Conservation (phyloP, 1,139 yeast genomes). For the Pichia sp. region DNA sequence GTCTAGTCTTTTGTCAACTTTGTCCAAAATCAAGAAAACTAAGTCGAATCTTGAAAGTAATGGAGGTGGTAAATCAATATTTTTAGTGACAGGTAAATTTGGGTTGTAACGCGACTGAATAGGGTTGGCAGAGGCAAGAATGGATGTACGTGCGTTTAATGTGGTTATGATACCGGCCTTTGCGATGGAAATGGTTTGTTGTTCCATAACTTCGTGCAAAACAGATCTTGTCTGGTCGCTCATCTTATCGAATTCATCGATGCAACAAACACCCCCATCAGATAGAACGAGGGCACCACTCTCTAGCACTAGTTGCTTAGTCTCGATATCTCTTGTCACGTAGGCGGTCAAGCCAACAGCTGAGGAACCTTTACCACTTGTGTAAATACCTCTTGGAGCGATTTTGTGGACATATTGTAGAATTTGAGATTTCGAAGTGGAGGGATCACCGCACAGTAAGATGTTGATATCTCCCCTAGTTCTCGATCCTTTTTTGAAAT, state of each 20-base stretch:
- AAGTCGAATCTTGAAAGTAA: constrained; percentile 89
- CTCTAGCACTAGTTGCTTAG: constrained; percentile 88
- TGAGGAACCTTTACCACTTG: constrained; percentile 98
- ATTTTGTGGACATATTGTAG: constrained; percentile 93
- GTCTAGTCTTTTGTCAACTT: constrained; percentile 82
- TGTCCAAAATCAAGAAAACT: constrained; percentile 86
- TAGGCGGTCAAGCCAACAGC: constrained; percentile 99
- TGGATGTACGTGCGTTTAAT: constrained; percentile 90
- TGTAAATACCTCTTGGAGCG: constrained; percentile 96
- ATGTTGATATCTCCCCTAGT: constrained; percentile 95
- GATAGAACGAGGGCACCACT: constrained; percentile 95
- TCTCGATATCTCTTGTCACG: constrained; percentile 89
- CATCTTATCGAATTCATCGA: constrained; percentile 98
- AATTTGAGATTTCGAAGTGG: constrained; percentile 93
- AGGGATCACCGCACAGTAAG: constrained; percentile 94
- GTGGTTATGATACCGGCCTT: constrained; percentile 98
- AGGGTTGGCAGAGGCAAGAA: constrained; percentile 97
- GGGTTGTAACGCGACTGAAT: constrained; percentile 94
- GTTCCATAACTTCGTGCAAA: constrained; percentile 98
- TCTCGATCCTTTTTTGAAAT: constrained; percentile 84
- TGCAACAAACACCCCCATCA: constrained; percentile 98
- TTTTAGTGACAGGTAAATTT: constrained; percentile 85
- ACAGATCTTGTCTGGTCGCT: constrained; percentile 91
- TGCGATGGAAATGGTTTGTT: constrained; percentile 95
- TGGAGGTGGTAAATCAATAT: constrained; percentile 96